A percentile compares a stretch with the other conserved stretches of the same genome.
Conservation (phyloP, 768 basidiomycete genomes). For the Podaxis mareebaensis region DNA sequence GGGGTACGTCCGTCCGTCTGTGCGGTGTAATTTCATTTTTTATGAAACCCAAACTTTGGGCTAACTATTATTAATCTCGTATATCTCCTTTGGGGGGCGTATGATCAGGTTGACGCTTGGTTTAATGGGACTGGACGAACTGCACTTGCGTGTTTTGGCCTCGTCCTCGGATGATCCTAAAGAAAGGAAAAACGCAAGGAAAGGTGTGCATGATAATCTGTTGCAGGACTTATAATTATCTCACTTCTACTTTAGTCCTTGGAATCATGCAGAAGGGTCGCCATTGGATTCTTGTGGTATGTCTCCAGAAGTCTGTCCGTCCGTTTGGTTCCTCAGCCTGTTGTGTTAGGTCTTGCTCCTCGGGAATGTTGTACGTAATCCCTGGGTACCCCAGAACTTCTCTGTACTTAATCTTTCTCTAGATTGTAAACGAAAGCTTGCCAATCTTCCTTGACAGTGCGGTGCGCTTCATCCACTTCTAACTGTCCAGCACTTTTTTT, state of each 20-base stretch:
- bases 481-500: not conserved
- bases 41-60: not conserved
- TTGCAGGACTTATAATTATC: not conserved
- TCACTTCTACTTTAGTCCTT: conserved; percentile 41
- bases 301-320: conserved; percentile 21
- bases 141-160: conserved; percentile 85
- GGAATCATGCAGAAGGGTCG: conserved; percentile 62
- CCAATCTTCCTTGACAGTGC: conserved; percentile 83
- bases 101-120: conserved; percentile 76
- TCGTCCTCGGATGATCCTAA: conserved; percentile 73
- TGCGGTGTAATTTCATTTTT: not conserved
- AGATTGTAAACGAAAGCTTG: conserved; percentile 83
- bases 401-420: not conserved
- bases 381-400: not conserved
- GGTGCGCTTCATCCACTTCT: conserved; percentile 34
- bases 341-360: conserved; percentile 71
- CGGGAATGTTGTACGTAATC: conserved; percentile 73
- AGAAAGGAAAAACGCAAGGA: conserved; percentile 71
- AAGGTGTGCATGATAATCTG: conserved; percentile 42
- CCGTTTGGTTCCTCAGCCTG: not conserved
- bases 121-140: conserved; percentile 90
- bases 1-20: conserved; percentile 53
- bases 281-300: conserved; percentile 93
- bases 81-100: not conserved
- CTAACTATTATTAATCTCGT: not conserved